Evolutionary conservation across 2,329 filamentous ascomycete genomes (phyloP), one percentile per base, ranked within the genome.

Genomic region (Didymella lethalis): DNA sequence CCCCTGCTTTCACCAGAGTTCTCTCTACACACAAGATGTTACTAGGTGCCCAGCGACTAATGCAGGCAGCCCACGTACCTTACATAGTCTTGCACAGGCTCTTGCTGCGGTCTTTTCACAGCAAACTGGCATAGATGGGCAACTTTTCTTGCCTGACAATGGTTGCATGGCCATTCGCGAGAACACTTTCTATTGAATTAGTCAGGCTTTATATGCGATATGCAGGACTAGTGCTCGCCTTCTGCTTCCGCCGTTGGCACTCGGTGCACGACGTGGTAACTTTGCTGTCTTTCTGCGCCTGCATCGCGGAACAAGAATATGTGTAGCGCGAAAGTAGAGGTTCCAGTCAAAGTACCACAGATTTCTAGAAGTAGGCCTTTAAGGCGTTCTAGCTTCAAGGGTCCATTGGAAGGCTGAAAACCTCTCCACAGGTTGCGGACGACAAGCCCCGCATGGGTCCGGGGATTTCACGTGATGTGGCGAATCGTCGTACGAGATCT

Each of bases 161-260:
- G 81, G 59, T 82, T 82, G 65, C 82, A 84, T 2, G 81, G 82
- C 78, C 82, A 84, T 65, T 82, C 75, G 32, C 80, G 78, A 59
- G 78, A 82, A 64, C 82, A 84, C 81, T 83, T 65, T 46, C 40
- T 28, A 34, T 41, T 20, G 54, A 41, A 49, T 73, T 60, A 72
- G 71, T 32, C 45, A 56, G 14, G 45, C 20, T 26, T 49, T 14
- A 16, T 32, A 59, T 41, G 14, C 14, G 48, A n/a, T 20, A 40
- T 46, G 41, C 49, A 31, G 44, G 44, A 16, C 8, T 36, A 32
- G 40, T 34, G 60, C 54, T 41, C 54, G 77, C 80, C 77, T 82
- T 83, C 63, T 84, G 82, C 68, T 84, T 84, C 41, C 81, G 78
- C 8, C 82, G 77, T 60, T 82, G 81, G 62, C 82, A 84, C 64